phyloP scores from a whole-genome alignment of 2,329 filamentous ascomycete species.

The Periconia macrospinosa region DNA sequence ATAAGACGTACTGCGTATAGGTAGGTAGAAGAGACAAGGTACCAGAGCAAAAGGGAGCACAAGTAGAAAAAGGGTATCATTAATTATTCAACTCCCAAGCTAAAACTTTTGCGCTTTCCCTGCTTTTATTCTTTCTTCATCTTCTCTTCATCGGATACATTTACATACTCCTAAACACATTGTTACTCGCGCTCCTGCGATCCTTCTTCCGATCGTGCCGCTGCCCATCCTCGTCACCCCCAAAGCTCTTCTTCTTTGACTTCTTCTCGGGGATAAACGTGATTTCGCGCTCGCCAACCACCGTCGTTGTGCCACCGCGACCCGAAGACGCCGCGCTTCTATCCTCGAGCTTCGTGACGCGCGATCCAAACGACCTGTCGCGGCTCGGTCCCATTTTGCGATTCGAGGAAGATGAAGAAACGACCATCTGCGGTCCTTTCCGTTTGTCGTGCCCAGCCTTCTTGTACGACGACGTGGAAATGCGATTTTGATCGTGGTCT shows the following conservation, averaged over 20 bases:
- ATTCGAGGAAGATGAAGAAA: slow-evolving; percentile 55
- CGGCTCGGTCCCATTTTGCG: slow-evolving; percentile 46
- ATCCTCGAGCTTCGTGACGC: slow-evolving; percentile 48
- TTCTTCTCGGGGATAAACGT: slow-evolving; percentile 70
- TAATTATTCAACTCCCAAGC: background rate
- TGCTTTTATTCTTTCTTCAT: background rate
- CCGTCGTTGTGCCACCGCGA: slow-evolving; percentile 27
- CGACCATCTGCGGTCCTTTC: slow-evolving; percentile 54
- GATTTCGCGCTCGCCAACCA: slow-evolving; percentile 62
- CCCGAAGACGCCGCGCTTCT: slow-evolving; percentile 11
- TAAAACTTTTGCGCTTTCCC: background rate
- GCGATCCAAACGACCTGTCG: slow-evolving; percentile 61
- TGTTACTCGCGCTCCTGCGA: slow-evolving; percentile 74
- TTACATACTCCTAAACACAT: slow-evolving; percentile 71
- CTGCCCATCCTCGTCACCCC: slow-evolving; percentile 25
- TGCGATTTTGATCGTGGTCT: slow-evolving; percentile 45
- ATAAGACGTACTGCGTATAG: too few relatives aligned
- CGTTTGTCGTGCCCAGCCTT: slow-evolving; percentile 55
- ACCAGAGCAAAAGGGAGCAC: too few relatives aligned
- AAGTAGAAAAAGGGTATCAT: slow-evolving; percentile 8
- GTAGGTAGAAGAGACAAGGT: too few relatives aligned
- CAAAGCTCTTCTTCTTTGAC: slow-evolving; percentile 32
- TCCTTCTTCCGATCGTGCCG: slow-evolving; percentile 46
- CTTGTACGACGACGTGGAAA: slow-evolving; percentile 67
- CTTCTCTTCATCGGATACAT: background rate